A percentile compares a stretch with the other conserved stretches of the same genome.
These are phyloP conservation scores for Dendrobium nobile DNA, from an alignment of 106 monocot genomes.

Conservation along the genomic window DNA sequence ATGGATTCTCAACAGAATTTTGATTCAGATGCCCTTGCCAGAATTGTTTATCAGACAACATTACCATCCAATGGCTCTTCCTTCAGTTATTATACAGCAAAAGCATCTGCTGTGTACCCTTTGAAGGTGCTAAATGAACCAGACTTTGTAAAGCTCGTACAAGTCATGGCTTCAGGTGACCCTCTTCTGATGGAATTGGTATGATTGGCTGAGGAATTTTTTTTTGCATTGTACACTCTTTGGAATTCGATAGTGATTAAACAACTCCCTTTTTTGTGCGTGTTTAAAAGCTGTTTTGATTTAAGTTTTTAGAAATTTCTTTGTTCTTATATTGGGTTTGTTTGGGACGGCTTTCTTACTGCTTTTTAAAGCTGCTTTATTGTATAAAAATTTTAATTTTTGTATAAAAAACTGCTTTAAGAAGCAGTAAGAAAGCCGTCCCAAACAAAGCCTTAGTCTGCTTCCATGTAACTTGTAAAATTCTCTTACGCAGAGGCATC, in stretches of 20 bases:
- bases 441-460: too few relatives aligned
- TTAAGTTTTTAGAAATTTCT: not conserved
- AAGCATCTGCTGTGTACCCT: slow-evolving; percentile 68
- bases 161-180: slow-evolving; percentile 74
- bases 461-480: not conserved
- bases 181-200: slow-evolving; percentile 81
- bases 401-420: too few relatives aligned
- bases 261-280: not conserved
- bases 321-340: not conserved
- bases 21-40: slow-evolving; percentile 48
- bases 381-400: too few relatives aligned
- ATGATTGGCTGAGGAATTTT: slow-evolving; percentile 14
- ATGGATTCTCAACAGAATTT: slow-evolving; percentile 66
- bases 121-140: slow-evolving; percentile 45
- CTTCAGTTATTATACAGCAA: slow-evolving; percentile 39
- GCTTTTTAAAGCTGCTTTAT: too few relatives aligned
- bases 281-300: not conserved
- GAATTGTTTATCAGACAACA: slow-evolving; percentile 32
- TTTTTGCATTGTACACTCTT: not conserved
- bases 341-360: too few relatives aligned
- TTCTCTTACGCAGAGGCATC: not conserved
- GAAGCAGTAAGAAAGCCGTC: too few relatives aligned
- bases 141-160: slow-evolving; percentile 68
- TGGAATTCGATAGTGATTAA: not conserved
- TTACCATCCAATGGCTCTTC: slow-evolving; percentile 31